phyloP scores from a whole-genome alignment of 2,329 filamentous ascomycete genomes.

The Colletotrichum camelliae region DNA sequence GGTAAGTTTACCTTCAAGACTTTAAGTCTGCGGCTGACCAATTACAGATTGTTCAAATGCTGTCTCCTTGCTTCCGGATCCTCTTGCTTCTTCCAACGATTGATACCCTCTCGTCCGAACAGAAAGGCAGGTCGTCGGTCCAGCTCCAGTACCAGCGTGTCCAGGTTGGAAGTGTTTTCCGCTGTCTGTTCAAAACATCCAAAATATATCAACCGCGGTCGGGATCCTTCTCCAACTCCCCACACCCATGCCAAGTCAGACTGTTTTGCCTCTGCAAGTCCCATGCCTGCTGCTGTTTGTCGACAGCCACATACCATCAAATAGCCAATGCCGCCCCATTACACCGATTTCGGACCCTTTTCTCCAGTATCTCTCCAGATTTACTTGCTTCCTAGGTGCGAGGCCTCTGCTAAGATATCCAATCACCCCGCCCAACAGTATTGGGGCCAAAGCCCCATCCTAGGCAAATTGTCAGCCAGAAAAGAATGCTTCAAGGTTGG shows the following conservation, averaged over 20 bases:
- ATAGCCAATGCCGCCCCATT: background rate
- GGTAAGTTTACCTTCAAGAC: background rate
- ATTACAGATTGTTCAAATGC: background rate
- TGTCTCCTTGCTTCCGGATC: background rate
- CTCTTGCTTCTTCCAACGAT: background rate
- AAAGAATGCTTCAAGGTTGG: background rate
- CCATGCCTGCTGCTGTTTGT: background rate
- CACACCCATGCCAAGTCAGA: background rate
- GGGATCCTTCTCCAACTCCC: background rate
- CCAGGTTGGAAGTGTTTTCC: background rate
- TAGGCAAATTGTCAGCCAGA: background rate
- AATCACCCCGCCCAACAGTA: background rate
- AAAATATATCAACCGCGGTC: background rate
- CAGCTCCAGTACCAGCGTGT: background rate
- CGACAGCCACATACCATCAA: background rate
- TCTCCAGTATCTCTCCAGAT: no score
- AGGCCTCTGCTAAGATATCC: background rate
- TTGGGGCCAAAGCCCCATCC: background rate
- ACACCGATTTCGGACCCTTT: background rate
- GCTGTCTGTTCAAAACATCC: background rate
- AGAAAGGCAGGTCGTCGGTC: background rate
- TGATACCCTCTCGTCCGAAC: background rate
- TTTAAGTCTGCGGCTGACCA: background rate
- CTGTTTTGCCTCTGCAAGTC: background rate
- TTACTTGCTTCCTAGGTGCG: background rate